These are phyloP conservation scores for Ceratocystis cubensis DNA, from an alignment of 2,329 filamentous ascomycete species.

Conservation along the genomic window DNA sequence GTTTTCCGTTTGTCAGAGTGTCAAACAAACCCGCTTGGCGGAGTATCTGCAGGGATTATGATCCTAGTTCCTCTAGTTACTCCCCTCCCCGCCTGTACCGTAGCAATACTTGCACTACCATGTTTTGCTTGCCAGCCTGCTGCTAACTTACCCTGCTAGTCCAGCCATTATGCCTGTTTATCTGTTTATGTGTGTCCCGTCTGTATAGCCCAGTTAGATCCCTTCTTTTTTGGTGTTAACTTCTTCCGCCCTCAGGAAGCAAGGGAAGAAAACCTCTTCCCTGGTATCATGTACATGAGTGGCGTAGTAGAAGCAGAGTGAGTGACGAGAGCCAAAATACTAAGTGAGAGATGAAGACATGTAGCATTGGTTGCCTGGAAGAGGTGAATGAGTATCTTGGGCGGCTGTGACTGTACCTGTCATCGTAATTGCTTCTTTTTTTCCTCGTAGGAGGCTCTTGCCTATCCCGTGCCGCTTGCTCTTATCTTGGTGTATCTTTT, in stretches of 20 bases:
- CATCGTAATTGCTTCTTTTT: not conserved
- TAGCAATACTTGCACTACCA: not conserved
- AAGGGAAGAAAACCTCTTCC: too few relatives aligned
- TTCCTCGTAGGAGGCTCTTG: not conserved
- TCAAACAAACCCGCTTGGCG: slow-evolving; percentile 10
- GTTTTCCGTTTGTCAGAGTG: slow-evolving; percentile 1
- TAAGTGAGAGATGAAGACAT: too few relatives aligned
- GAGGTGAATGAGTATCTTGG: too few relatives aligned
- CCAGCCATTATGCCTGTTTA: too few relatives aligned
- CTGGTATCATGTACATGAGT: too few relatives aligned
- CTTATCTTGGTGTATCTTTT: slow-evolving; percentile 20
- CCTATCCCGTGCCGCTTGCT: not conserved
- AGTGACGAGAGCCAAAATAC: too few relatives aligned
- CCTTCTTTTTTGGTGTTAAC: too few relatives aligned
- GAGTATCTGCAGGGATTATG: slow-evolving; percentile 21
- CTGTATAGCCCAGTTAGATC: too few relatives aligned
- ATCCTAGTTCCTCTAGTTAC: not conserved
- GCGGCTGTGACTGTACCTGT: not conserved
- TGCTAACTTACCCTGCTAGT: not conserved
- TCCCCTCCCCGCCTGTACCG: not conserved
- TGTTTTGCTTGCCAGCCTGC: not conserved
- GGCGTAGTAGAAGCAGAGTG: too few relatives aligned
- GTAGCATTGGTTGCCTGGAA: too few relatives aligned
- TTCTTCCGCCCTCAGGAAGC: too few relatives aligned
- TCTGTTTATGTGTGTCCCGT: too few relatives aligned